Evolutionary conservation across 1,139 yeast genomes (phyloP), one percentile per base, ranked within the genome.

Genomic region (Nakaseomyces uthaithaninus): DNA sequence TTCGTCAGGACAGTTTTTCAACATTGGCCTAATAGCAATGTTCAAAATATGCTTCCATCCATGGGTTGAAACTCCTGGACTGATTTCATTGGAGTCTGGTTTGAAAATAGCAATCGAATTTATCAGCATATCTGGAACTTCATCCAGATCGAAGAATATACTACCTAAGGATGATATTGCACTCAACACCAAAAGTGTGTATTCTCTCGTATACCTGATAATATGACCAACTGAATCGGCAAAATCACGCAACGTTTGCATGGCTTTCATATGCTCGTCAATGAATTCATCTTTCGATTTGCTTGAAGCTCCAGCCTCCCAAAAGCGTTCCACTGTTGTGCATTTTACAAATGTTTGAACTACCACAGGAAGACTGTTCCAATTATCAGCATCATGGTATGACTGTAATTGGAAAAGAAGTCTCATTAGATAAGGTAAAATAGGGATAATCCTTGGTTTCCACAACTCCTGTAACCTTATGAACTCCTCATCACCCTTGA

Each of bases 151-250:
- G 56, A 85, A 93, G 46, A 93, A 71, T 0, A 95, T 83, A 44
- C 81, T 94, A 44, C 91, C 97, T 42, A 93, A 69, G 52, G 86
- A 94, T 1, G 95, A 78, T 43, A 91, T 81, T 1, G 95, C 85
- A 7, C 95, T 93, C 33, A 93, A 72, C 0, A 96, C 85, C 49
- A 89, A 66, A 55, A 87, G 84, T 3, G 96, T 95, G 60, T 93
- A 93, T 62, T 93, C 98, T 53, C 98, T 75, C 0, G 98, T 91
- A 59, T 93, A 91, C 54, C 98, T 72, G 15, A 93, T 80, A 53
- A 87, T 83, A 60, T 91, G 97, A 12, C 98, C 98, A n/a, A 91
- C 94, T 3, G 95, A 83, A 60, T 93, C 98, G 1, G 98, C 97
- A 67, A 93, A 91, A 64, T 93, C 98, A 50, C 97, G 72, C 44